Evolutionary conservation across 1,284 basidiomycete species (phyloP).

Genomic region (Apiotrichum gamsii): DNA sequence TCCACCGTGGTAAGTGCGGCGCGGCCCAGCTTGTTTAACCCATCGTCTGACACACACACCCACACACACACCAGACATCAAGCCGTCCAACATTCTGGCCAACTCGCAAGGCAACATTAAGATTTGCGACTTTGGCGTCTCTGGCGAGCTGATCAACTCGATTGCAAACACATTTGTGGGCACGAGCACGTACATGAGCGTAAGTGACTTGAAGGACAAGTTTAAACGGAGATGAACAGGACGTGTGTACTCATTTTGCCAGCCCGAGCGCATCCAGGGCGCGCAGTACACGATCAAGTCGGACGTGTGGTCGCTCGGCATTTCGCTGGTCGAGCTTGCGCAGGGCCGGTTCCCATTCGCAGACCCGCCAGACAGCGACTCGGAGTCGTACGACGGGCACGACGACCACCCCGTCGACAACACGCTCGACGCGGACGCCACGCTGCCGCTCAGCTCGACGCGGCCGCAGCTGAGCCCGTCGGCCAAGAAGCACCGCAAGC

Average conservation of each 20-base stretch:
- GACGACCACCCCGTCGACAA: slow-evolving; percentile 26
- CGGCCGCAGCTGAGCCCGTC: slow-evolving; percentile 24
- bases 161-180: slow-evolving; percentile 99
- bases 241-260: slow-evolving; percentile 7
- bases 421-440: slow-evolving; percentile 40
- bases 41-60: neutral
- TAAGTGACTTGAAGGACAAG: too few relatives aligned
- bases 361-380: slow-evolving; percentile 60
- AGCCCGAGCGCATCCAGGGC: slow-evolving; percentile 98
- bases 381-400: slow-evolving; percentile 56
- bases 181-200: slow-evolving; percentile 98
- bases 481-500: slow-evolving; percentile 56
- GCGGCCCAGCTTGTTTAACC: too few relatives aligned
- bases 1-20: slow-evolving; percentile 76
- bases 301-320: slow-evolving; percentile 94
- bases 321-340: slow-evolving; percentile 89
- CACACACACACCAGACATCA: slow-evolving; percentile 69
- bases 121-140: slow-evolving; percentile 98
- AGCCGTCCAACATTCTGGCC: slow-evolving; percentile 94
- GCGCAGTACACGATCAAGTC: slow-evolving; percentile 96
- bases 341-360: slow-evolving; percentile 89
- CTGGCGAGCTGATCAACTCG: slow-evolving; percentile 95
- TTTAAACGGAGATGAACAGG: too few relatives aligned
- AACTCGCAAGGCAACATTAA: slow-evolving; percentile 94
- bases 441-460: slow-evolving; percentile 32